Evolutionary conservation across 352 stramenopile species (phyloP).

Genomic region (Phytophthora ohioensis): DNA sequence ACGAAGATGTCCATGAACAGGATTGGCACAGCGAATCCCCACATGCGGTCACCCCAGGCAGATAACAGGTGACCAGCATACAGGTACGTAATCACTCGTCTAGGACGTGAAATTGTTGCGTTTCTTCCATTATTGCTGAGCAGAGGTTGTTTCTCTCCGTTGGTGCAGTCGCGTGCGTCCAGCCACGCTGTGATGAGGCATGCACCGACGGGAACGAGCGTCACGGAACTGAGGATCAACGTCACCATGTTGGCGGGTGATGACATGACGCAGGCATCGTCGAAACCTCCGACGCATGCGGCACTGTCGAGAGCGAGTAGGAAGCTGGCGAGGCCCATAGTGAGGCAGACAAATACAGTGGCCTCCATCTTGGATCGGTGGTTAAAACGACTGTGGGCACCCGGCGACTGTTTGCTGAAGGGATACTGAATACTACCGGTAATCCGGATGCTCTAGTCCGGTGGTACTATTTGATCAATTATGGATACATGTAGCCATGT

Average conservation of each 20-base stretch:
- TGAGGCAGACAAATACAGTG: constrained; percentile 15
- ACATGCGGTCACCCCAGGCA: constrained; percentile 85
- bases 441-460: too few species aligned
- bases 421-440: too few species aligned
- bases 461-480: too few species aligned
- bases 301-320: constrained; percentile 17
- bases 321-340: constrained; percentile 9
- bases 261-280: constrained; percentile 18
- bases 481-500: too few species aligned
- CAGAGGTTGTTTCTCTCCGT: constrained; percentile 7
- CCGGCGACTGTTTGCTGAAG: too few species aligned
- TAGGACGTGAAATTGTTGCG: constrained; percentile 16
- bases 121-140: constrained; percentile 3
- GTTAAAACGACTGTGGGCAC: constrained; percentile 7
- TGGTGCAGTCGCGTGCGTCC: background rate
- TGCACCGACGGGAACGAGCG: constrained; percentile 10
- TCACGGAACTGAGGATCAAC: constrained; percentile 20
- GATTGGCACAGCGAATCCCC: constrained; percentile 82
- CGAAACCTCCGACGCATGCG: background rate
- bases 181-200: constrained; percentile 24
- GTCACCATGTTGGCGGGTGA: constrained; percentile 24
- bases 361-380: constrained; percentile 10
- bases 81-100: constrained; percentile 70
- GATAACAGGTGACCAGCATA: constrained; percentile 82
- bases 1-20: constrained; percentile 90